Conservation (phyloP, 208 protist genomes). For the Trypanosoma caninum region DNA sequence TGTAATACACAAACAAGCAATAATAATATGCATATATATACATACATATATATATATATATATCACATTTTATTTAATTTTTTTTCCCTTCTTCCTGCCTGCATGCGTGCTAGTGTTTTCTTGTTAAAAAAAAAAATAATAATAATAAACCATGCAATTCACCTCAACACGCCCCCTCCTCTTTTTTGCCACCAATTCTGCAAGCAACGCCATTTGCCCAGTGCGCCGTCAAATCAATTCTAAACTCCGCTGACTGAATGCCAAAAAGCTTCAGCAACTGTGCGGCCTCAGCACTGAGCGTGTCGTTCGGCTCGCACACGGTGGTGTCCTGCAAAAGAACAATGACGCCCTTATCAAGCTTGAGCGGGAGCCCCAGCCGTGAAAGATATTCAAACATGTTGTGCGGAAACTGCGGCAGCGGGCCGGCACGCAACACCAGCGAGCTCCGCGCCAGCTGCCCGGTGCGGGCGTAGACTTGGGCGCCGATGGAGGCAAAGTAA, state of each 20-base stretch:
- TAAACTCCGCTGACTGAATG: conserved; percentile 80
- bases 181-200: conserved; percentile 39
- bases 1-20: no score
- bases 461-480: conserved; percentile 82
- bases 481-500: conserved; percentile 79
- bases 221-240: conserved; percentile 81
- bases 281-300: conserved; percentile 87
- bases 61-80: background rate
- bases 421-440: conserved; percentile 69
- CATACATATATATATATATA: background rate
- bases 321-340: conserved; percentile 84
- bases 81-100: background rate
- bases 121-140: no score
- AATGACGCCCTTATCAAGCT: conserved; percentile 90
- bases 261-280: conserved; percentile 89
- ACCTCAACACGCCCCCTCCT: no score
- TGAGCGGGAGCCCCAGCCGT: conserved; percentile 89
- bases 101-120: background rate
- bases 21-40: no score
- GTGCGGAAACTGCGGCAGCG: conserved; percentile 89
- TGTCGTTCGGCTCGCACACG: conserved; percentile 87
- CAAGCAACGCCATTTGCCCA: conserved; percentile 85
- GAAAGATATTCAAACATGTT: conserved; percentile 92
- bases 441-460: conserved; percentile 72
- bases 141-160: no score